Base-by-base conservation (phyloP, 176 grass and related monocot species). In the Paspalum vaginatum region DNA sequence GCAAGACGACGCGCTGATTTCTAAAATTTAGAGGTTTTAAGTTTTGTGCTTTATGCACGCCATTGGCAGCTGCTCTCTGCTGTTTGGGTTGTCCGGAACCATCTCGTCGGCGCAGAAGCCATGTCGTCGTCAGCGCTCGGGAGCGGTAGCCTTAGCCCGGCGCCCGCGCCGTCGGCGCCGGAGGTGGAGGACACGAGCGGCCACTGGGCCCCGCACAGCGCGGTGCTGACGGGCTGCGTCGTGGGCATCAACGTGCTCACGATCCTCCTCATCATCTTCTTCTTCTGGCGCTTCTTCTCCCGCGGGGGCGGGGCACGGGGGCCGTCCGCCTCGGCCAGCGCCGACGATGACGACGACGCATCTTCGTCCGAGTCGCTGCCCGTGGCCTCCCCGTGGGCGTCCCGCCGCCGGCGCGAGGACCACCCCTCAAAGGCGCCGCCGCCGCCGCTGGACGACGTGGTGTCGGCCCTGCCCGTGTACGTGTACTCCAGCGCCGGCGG, bases 231-330 rank as follows among this genome's bases (percentile, higher is more conserved):
- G 14, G 83, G 78, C 21, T 79, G 61, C 53, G 48, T 94, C 18
- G 83, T 91, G 12, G 70, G 58, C 48, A 12, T 91, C n/a, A 94
- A 94, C 76, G 8, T 91, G 55, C 79, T 91, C 58, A 37, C 89
- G 66, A 49, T 94, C 76, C 2, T 81, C 41, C 78, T 94, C 82
- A 41, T 94, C 75, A 63, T 85, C 50, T 77, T 94, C 61, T 91
- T 64, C 61, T 94, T 94, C 82, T 94, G 86, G 75, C 69, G 71
- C 12, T 88, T 86, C 88, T 94, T 94, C 85, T 84, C 73, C 78
- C 32, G 32, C 32, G 32, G 32, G 32, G 32, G 3, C 32, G 53
- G 63, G 17, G 91, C 88, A 49, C 80, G 14, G 0, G 47, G 53
- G 6, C 25, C 17, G 5, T 21, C 80, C 43, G 17, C 56, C 7